Evolutionary conservation across 2,329 filamentous ascomycete genomes (phyloP).

Genomic region (Zymoseptoria passerinii): DNA sequence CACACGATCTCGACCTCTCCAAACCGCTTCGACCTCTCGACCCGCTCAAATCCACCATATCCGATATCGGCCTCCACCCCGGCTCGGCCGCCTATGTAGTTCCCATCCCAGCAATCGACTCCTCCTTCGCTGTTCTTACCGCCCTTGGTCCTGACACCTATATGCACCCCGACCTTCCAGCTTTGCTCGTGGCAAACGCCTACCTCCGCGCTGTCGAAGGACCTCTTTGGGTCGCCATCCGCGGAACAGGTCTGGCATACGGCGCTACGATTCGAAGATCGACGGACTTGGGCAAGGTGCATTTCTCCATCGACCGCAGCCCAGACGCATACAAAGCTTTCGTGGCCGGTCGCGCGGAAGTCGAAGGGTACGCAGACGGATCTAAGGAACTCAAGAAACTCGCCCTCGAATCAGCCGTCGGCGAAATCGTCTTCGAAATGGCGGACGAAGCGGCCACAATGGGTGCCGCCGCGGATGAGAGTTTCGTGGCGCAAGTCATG

Average conservation of each 20-base stretch:
- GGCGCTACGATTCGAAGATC: conserved; percentile 72
- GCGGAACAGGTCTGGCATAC: conserved; percentile 88
- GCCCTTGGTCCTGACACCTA: conserved; percentile 67
- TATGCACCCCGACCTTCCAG: conserved; percentile 67
- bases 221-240: conserved; percentile 86
- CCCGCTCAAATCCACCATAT: conserved; percentile 62
- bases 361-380: conserved; percentile 66
- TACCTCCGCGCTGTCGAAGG: conserved; percentile 93
- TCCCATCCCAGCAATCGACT: conserved; percentile 87
- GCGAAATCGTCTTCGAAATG: conserved; percentile 74
- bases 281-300: conserved; percentile 68
- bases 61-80: conserved; percentile 62
- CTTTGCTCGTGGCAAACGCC: conserved; percentile 76
- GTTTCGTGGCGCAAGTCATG: conserved; percentile 75
- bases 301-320: conserved; percentile 82
- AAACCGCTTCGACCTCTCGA: conserved; percentile 61
- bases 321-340: conserved; percentile 86
- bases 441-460: conserved; percentile 86
- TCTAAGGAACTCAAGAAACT: conserved; percentile 65
- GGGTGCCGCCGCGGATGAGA: conserved; percentile 69
- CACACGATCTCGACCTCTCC: conserved; percentile 41
- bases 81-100: conserved; percentile 71
- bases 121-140: conserved; percentile 74
- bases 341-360: conserved; percentile 62
- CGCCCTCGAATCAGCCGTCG: conserved; percentile 82